Base-by-base conservation (phyloP, 2,329 filamentous ascomycete species). In the Fusarium cicatricum region DNA sequence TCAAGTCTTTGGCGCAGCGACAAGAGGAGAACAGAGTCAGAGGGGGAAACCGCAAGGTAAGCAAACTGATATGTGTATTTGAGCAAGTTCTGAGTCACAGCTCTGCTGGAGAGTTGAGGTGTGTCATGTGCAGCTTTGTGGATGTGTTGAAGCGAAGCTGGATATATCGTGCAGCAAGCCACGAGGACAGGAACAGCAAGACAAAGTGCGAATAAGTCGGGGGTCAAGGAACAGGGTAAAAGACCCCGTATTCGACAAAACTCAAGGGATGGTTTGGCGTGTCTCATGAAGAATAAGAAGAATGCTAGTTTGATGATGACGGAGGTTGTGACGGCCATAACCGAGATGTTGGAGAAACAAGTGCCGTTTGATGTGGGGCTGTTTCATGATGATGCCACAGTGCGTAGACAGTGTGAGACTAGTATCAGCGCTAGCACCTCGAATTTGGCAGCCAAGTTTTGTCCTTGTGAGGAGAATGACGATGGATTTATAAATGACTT, bases 281-380 rank as follows among this genome's bases (percentile, higher is more conserved):
- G 15, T 29, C 23, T 32, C 39, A 38, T 44, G 53, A 44, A 45
- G 28, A 41, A 48, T 21, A 52, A 16, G 57, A 65, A 63, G 58
- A 66, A 58, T 64, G 60, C 46, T 60, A 56, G 40, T 58, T 60
- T 55, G 55, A 54, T 42, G 37, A 54, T 48, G 63, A 55, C 31
- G 43, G 38, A 58, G 62, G 44, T 40, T 41, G 37, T 53, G 50
- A 61, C 38, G 39, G 51, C 50, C 50, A 32, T 32, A 44, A 57
- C 62, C 56, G 65, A 68, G 49, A 62, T 65, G 40, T 55, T 68
- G 51, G 58, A 64, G 55, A 64, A 58, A 66, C 58, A 58, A 68
- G 42, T 68, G 65, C 65, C 60, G 61, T 61, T 51, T 38, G 45
- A 11, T 33, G 52, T 62, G 65, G 64, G 44, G 56, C 62, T 16